These are phyloP conservation scores for Candida peoriensis DNA, from an alignment of 805 yeast species.

Conservation along the genomic window DNA sequence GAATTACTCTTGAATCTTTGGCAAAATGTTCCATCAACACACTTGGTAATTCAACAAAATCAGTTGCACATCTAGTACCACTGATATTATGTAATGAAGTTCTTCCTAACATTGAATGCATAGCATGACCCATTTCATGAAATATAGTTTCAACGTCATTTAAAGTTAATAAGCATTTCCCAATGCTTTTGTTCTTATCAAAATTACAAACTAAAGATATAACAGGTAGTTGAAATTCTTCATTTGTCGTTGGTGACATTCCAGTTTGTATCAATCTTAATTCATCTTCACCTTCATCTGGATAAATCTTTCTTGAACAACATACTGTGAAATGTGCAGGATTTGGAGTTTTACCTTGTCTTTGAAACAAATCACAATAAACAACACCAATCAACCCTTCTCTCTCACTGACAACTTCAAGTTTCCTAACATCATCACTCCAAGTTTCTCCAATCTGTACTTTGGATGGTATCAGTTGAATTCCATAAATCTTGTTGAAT, in stretches of 20 bases:
- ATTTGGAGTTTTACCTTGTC: constrained; percentile 67
- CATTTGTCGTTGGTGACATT: constrained; percentile 32
- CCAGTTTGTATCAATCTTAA: constrained; percentile 30
- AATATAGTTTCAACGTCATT: constrained; percentile 89
- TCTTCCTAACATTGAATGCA: constrained; percentile 95
- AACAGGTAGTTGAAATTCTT: constrained; percentile 75
- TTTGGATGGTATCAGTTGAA: constrained; percentile 62
- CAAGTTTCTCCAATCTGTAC: constrained; percentile 76
- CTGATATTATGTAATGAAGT: constrained; percentile 86
- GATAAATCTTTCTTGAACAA: constrained; percentile 78
- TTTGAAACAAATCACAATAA: constrained; percentile 82
- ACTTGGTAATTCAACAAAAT: constrained; percentile 94
- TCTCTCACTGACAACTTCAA: constrained; percentile 64
- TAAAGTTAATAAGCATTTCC: constrained; percentile 57
- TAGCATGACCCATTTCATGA: constrained; percentile 99
- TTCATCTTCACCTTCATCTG: constrained; percentile 41
- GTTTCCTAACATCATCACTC: constrained; percentile 78
- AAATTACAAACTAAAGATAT: constrained; percentile 88
- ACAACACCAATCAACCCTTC: constrained; percentile 71
- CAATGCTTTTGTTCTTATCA: constrained; percentile 33
- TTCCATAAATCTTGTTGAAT: constrained; percentile 69
- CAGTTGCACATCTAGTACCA: constrained; percentile 94
- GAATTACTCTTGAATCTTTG: constrained; percentile 69
- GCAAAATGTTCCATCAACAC: constrained; percentile 96
- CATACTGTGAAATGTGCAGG: constrained; percentile 97